These are phyloP conservation scores for Chrysanthemum seticuspe DNA, from an alignment of 129 eudicot genomes.

Conservation along the genomic window DNA sequence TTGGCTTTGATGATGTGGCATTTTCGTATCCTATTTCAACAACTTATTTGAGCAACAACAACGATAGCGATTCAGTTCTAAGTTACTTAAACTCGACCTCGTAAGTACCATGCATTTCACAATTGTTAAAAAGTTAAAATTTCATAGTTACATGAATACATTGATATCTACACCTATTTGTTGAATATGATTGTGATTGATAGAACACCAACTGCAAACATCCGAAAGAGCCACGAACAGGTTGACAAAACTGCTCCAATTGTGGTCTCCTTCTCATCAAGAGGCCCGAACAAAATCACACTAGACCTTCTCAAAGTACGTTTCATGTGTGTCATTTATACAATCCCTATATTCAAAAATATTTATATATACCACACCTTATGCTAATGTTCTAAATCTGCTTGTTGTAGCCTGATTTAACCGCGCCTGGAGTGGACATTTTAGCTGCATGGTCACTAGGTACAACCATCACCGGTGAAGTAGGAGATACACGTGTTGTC, in stretches of 20 bases:
- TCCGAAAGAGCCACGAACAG: slow-evolving; percentile 35
- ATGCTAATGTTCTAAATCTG: neutral
- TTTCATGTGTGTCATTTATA: neutral
- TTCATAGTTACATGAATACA: neutral
- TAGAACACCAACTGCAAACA: slow-evolving; percentile 40
- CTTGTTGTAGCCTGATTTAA: slow-evolving; percentile 51
- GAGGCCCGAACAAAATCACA: slow-evolving; percentile 69
- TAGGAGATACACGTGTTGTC: slow-evolving; percentile 46
- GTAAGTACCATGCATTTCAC: slow-evolving; percentile 14
- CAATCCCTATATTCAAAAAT: too few relatives aligned
- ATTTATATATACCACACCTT: neutral
- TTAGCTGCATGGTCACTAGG: slow-evolving; percentile 58
- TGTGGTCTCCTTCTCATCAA: slow-evolving; percentile 66
- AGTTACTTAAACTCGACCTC: slow-evolving; percentile 35
- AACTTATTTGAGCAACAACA: slow-evolving; percentile 31
- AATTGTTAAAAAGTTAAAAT: neutral
- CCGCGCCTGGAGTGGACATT: slow-evolving; percentile 65
- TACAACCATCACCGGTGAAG: slow-evolving; percentile 33
- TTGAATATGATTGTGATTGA: neutral
- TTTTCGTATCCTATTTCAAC: slow-evolving; percentile 27
- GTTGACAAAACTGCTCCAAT: slow-evolving; percentile 51
- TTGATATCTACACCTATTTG: neutral
- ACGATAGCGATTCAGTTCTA: slow-evolving; percentile 32
- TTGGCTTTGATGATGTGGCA: slow-evolving; percentile 29
- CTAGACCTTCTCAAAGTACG: slow-evolving; percentile 64